Evolutionary conservation across 2,329 filamentous ascomycete genomes (phyloP).

Genomic region (Colletotrichum cuscutae): DNA sequence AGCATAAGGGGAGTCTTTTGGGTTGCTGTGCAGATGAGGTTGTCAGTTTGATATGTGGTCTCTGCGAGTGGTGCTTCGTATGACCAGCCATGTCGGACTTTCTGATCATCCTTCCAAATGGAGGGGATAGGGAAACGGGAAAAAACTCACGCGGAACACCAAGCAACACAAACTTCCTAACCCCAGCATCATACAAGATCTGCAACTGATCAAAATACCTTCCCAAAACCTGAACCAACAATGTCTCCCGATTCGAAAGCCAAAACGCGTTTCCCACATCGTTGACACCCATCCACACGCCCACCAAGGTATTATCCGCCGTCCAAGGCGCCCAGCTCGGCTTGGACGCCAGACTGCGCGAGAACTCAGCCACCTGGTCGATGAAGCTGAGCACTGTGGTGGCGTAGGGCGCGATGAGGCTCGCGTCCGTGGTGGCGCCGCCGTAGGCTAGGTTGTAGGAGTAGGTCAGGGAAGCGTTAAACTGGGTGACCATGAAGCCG

Average conservation of each 20-base stretch:
- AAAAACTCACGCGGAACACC: conserved; percentile 53
- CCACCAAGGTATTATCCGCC: conserved; percentile 55
- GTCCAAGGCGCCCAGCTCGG: conserved; percentile 53
- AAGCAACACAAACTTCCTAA: conserved; percentile 58
- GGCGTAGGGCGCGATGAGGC: conserved; percentile 58
- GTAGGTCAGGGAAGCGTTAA: conserved; percentile 53
- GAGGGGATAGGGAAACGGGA: not conserved
- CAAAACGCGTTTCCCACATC: conserved; percentile 63
- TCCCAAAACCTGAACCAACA: conserved; percentile 51
- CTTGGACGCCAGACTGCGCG: conserved; percentile 41
- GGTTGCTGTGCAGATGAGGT: conserved; percentile 44
- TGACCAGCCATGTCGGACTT: not conserved
- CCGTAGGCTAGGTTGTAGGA: conserved; percentile 63
- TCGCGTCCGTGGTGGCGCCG: conserved; percentile 60
- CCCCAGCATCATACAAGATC: conserved; percentile 55
- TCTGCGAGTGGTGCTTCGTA: not conserved
- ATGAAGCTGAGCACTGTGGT: conserved; percentile 60
- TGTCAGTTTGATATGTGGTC: not conserved
- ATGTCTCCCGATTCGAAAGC: conserved; percentile 37
- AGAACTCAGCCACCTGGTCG: conserved; percentile 60
- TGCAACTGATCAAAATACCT: conserved; percentile 55
- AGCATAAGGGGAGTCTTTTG: conserved; percentile 51
- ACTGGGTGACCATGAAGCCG: conserved; percentile 53
- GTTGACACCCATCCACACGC: conserved; percentile 66
- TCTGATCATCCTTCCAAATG: not conserved